These are phyloP conservation scores for Cicer yamashitae DNA, from an alignment of 306 rosid genomes.

Conservation along the genomic window DNA sequence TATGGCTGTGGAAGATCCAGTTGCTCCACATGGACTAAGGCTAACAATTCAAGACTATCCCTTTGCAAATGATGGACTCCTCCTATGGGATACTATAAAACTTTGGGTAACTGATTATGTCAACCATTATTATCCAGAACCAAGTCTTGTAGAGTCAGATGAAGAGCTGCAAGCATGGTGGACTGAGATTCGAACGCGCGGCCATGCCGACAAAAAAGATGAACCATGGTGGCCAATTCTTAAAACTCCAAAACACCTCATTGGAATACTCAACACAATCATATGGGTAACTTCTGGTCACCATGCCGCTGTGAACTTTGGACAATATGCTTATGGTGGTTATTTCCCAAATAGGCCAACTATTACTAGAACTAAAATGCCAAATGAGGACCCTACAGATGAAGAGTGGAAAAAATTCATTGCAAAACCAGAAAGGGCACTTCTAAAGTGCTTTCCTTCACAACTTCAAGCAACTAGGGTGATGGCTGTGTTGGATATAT, in stretches of 20 bases:
- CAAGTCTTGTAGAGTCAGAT: slow-evolving; percentile 40
- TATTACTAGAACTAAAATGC: slow-evolving; percentile 53
- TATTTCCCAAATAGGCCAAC: slow-evolving; percentile 55
- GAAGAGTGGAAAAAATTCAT: slow-evolving; percentile 52
- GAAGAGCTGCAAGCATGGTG: slow-evolving; percentile 63
- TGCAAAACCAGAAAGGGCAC: slow-evolving; percentile 40
- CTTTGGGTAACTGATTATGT: slow-evolving; percentile 55
- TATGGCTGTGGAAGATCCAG: slow-evolving; percentile 51
- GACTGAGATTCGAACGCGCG: slow-evolving; percentile 47
- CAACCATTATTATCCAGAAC: slow-evolving; percentile 51
- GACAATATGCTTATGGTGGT: slow-evolving; percentile 52
- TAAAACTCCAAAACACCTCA: slow-evolving; percentile 45
- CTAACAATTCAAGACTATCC: slow-evolving; percentile 58
- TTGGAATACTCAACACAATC: slow-evolving; percentile 41
- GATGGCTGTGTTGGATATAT: slow-evolving; percentile 24
- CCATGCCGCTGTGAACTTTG: slow-evolving; percentile 55
- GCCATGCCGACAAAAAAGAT: slow-evolving; percentile 56
- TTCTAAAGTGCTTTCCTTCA: slow-evolving; percentile 56
- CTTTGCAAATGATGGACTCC: slow-evolving; percentile 59
- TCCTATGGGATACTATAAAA: slow-evolving; percentile 56
- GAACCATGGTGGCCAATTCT: slow-evolving; percentile 64
- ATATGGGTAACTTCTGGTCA: slow-evolving; percentile 57
- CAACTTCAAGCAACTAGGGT: slow-evolving; percentile 55
- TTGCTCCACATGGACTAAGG: slow-evolving; percentile 54
- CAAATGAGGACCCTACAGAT: slow-evolving; percentile 48